Conservation (phyloP, 2,329 filamentous ascomycete species). For the Aspergillus luchuensis region DNA sequence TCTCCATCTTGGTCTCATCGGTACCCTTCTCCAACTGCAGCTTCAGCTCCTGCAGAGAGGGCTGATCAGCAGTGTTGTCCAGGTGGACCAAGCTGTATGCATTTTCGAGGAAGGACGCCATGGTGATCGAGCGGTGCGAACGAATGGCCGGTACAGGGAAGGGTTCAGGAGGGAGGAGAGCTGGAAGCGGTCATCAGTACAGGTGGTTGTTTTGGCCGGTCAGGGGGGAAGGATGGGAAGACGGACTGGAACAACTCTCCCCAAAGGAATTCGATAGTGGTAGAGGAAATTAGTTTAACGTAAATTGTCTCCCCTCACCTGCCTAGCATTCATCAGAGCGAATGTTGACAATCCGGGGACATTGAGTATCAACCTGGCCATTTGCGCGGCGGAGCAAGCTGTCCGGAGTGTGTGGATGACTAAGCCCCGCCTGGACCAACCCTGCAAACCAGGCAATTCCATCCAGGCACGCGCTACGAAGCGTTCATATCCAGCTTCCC, state of each 20-base stretch:
- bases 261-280: constrained; percentile 23
- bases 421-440: constrained; percentile 36
- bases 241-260: constrained; percentile 35
- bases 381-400: constrained; percentile 41
- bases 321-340: constrained; percentile 40
- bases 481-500: constrained; percentile 13
- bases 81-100: constrained; percentile 96
- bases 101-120: constrained; percentile 93
- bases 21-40: constrained; percentile 91
- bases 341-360: constrained; percentile 35
- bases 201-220: constrained; percentile 31
- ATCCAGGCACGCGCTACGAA: constrained; percentile 11
- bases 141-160: constrained; percentile 24
- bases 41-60: constrained; percentile 85
- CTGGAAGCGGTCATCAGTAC: constrained; percentile 34
- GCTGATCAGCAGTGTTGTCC: constrained; percentile 94
- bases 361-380: constrained; percentile 44
- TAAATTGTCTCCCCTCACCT: constrained; percentile 40
- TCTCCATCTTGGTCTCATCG: constrained; percentile 90
- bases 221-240: constrained; percentile 17
- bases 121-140: constrained; percentile 53
- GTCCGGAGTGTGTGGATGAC: constrained; percentile 49
- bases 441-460: constrained; percentile 18
- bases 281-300: constrained; percentile 30
- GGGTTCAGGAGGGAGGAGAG: constrained; percentile 34